Evolutionary conservation across 1,284 basidiomycete genomes (phyloP).

Genomic region (Singerocomus rubriflavus): DNA sequence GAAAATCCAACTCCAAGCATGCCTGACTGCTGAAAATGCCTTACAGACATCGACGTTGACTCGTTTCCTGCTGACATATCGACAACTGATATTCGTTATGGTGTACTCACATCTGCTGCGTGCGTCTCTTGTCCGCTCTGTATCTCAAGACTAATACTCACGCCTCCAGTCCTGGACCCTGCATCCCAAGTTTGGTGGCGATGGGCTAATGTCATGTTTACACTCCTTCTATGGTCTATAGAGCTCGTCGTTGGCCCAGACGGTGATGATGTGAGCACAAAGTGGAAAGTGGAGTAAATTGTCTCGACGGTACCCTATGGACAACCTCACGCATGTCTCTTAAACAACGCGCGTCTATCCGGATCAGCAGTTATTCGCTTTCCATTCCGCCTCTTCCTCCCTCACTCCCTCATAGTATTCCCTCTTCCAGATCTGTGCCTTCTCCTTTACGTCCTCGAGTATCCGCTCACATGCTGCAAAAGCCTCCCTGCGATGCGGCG

Average conservation of each 20-base stretch:
- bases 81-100: slow-evolving; percentile 78
- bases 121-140: slow-evolving; percentile 38
- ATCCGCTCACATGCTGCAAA: slow-evolving; percentile 79
- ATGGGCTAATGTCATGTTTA: slow-evolving; percentile 85
- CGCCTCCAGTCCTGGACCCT: slow-evolving; percentile 63
- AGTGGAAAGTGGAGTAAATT: slow-evolving; percentile 75
- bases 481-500: slow-evolving; percentile 81
- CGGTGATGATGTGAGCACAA: slow-evolving; percentile 64
- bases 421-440: slow-evolving; percentile 86
- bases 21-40: slow-evolving; percentile 10
- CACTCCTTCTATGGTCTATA: slow-evolving; percentile 74
- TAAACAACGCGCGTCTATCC: slow-evolving; percentile 6
- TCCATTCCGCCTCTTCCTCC: slow-evolving; percentile 69
- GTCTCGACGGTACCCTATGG: slow-evolving; percentile 8
- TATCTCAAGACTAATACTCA: background rate
- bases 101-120: slow-evolving; percentile 80
- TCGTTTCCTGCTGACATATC: slow-evolving; percentile 71
- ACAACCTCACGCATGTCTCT: slow-evolving; percentile 8
- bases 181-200: slow-evolving; percentile 89
- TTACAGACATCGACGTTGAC: slow-evolving; percentile 70
- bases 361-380: slow-evolving; percentile 49
- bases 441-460: slow-evolving; percentile 79
- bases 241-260: slow-evolving; percentile 78
- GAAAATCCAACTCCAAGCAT: background rate
- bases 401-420: slow-evolving; percentile 75